Conservation (phyloP, 129 eudicot genomes). For the Heracleum sosnowskyi region DNA sequence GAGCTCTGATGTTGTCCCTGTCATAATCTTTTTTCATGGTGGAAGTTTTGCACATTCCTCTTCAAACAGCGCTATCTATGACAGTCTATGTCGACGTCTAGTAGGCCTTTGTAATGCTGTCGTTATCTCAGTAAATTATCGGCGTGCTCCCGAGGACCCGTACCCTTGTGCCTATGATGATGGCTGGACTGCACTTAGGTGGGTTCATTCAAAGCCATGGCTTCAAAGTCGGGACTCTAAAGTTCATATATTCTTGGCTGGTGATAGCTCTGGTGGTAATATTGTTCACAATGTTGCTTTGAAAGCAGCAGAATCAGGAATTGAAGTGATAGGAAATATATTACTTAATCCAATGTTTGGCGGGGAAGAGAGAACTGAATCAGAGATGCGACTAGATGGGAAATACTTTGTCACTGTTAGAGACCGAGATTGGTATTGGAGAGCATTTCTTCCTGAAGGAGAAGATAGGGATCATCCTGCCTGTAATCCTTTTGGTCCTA, state of each 20-base stretch:
- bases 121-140: conserved; percentile 52
- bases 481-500: conserved; percentile 61
- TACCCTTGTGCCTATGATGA: conserved; percentile 63
- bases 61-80: conserved; percentile 60
- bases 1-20: conserved; percentile 37
- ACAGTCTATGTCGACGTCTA: conserved; percentile 54
- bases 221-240: conserved; percentile 48
- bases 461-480: conserved; percentile 68
- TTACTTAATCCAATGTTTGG: conserved; percentile 57
- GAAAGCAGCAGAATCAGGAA: conserved; percentile 30
- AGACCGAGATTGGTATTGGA: conserved; percentile 68
- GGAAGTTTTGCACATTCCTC: conserved; percentile 73
- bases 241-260: conserved; percentile 49
- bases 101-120: conserved; percentile 48
- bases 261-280: conserved; percentile 19
- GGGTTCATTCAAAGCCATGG: conserved; percentile 57
- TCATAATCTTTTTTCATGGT: conserved; percentile 59
- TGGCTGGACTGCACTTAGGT: conserved; percentile 11
- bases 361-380: conserved; percentile 48
- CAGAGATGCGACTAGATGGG: conserved; percentile 45
- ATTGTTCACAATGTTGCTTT: conserved; percentile 50
- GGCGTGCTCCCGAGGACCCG: conserved; percentile 57
- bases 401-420: conserved; percentile 48
- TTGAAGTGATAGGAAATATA: conserved; percentile 42
- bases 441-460: conserved; percentile 58